These are phyloP conservation scores for Fraxinus platypoda DNA, from an alignment of 305 asterid genomes.

Conservation along the genomic window DNA sequence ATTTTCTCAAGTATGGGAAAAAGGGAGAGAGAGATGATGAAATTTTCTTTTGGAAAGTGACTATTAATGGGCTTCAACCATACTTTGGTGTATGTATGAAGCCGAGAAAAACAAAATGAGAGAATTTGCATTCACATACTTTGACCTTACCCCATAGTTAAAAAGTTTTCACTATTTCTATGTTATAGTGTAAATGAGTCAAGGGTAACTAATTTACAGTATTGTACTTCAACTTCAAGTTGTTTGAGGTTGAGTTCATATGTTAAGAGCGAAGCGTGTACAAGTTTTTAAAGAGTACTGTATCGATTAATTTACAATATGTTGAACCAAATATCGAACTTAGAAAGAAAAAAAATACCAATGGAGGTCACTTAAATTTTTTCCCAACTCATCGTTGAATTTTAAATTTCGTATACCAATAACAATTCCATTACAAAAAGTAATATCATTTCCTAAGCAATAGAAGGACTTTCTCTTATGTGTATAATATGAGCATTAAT, in stretches of 20 bases:
- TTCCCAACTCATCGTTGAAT: no score
- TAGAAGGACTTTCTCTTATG: not conserved
- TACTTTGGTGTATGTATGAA: slow-evolving; percentile 27
- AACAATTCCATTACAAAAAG: no score
- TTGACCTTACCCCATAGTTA: slow-evolving; percentile 1
- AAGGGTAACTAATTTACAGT: not conserved
- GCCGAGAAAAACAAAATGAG: slow-evolving; percentile 15
- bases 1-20: slow-evolving; percentile 57
- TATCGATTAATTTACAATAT: no score
- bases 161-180: slow-evolving; percentile 19
- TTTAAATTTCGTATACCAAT: no score
- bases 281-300: no score
- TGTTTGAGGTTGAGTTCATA: no score
- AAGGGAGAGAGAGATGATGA: slow-evolving; percentile 37
- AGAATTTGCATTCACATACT: slow-evolving; percentile 1
- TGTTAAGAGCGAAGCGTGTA: no score
- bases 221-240: no score
- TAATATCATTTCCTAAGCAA: no score
- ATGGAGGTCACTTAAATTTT: no score
- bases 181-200: not conserved
- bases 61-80: slow-evolving; percentile 36
- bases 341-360: no score
- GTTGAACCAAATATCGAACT: no score
- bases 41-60: slow-evolving; percentile 49
- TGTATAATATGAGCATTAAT: not conserved